Conservation (phyloP, 352 stramenopile genomes). For the Elongisporangium senticosum region DNA sequence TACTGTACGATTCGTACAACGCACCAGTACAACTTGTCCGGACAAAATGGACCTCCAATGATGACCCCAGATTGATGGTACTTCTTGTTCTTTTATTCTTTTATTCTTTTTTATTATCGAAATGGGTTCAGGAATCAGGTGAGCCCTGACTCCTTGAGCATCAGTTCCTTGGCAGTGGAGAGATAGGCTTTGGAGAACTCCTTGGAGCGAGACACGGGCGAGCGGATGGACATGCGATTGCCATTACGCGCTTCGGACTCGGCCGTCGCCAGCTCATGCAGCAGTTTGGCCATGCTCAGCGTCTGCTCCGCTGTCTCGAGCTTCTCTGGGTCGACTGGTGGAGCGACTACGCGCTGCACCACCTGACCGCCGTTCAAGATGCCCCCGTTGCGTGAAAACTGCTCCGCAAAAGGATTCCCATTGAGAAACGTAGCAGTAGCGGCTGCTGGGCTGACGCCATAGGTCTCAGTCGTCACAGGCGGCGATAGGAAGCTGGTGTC, state of each 20-base stretch:
- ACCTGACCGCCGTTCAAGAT: slow-evolving; percentile 38
- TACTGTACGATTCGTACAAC: too few species aligned
- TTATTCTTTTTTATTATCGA: too few species aligned
- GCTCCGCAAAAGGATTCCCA: slow-evolving; percentile 43
- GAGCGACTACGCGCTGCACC: slow-evolving; percentile 28
- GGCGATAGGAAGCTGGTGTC: slow-evolving; percentile 11
- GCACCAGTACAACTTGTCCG: too few species aligned
- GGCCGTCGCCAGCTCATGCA: slow-evolving; percentile 64
- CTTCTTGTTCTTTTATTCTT: too few species aligned
- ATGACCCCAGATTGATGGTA: too few species aligned
- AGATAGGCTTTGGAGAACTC: slow-evolving; percentile 73
- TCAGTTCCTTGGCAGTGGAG: slow-evolving; percentile 57
- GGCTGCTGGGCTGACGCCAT: slow-evolving; percentile 8
- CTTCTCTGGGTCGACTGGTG: slow-evolving; percentile 27
- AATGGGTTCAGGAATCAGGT: neutral
- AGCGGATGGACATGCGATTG: slow-evolving; percentile 53
- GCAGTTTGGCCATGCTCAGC: slow-evolving; percentile 67
- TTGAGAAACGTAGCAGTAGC: slow-evolving; percentile 11
- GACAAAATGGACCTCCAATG: too few species aligned
- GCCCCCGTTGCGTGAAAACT: slow-evolving; percentile 44
- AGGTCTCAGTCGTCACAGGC: neutral
- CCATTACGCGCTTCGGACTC: slow-evolving; percentile 59
- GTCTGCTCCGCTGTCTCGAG: slow-evolving; percentile 66
- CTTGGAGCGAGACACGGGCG: slow-evolving; percentile 34
- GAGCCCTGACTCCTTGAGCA: slow-evolving; percentile 39